Evolutionary conservation across 768 basidiomycete species (phyloP).

Genomic region (Boletus pseudopeckii): DNA sequence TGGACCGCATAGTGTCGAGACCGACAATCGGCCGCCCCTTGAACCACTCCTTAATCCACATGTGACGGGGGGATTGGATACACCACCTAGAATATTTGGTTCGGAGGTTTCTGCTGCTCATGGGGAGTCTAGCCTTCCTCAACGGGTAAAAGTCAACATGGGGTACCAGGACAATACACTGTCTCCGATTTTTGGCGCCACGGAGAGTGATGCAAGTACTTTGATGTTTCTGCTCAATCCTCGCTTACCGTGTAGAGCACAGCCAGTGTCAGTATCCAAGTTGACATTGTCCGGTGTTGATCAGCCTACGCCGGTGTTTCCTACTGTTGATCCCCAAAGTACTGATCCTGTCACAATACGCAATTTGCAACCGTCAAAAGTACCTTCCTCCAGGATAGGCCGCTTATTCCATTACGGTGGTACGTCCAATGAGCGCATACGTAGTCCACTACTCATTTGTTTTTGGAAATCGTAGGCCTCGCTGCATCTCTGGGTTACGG

Average conservation of each 20-base stretch:
- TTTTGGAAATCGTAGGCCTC: conserved; percentile 57
- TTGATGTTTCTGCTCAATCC: neutral
- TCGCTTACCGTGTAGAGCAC: neutral
- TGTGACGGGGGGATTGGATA: neutral
- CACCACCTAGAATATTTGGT: neutral
- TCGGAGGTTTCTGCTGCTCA: neutral
- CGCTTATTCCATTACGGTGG: conserved; percentile 94
- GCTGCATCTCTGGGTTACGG: conserved; percentile 88
- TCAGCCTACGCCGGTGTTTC: neutral
- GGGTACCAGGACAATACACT: neutral
- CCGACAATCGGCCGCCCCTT: neutral
- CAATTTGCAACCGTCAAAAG: conserved; percentile 74
- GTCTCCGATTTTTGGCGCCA: neutral
- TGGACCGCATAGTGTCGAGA: neutral
- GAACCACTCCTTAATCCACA: neutral
- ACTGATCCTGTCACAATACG: conserved; percentile 24
- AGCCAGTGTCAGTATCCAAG: neutral
- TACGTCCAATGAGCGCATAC: conserved; percentile 27
- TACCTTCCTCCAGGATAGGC: conserved; percentile 87
- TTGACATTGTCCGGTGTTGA: neutral
- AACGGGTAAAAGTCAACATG: too few species aligned
- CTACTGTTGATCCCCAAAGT: neutral
- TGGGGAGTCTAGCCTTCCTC: neutral
- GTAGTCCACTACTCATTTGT: neutral
- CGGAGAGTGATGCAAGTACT: conserved; percentile 6